Base-by-base conservation (phyloP, 345 rosid species). In the Barbarea vulgaris region DNA sequence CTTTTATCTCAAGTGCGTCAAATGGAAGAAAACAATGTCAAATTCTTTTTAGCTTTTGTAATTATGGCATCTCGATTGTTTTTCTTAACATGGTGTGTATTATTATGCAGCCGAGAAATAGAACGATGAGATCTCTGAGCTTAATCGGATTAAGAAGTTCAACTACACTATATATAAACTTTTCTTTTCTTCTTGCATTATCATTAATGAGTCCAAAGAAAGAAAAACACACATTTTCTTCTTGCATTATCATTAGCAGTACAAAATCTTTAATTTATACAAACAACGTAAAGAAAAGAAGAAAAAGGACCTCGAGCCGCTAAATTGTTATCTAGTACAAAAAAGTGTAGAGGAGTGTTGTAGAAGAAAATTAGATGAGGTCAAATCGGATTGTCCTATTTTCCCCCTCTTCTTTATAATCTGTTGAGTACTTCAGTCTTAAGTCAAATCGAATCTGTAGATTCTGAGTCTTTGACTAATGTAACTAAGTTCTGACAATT, bases 391-490 rank as follows among this genome's bases (percentile, higher is more conserved):
- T 51, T 1, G 24, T 50, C 46, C 15, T 10, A 39, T 0, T 31
- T 25, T 25, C 3, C 2, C 3, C 28, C 28, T 6, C 1, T 57
- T 9, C 7, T 6, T 42, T 28, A 0, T 17, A 19, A 21, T 30
- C 56, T 21, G 39, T 15, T 7, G 61, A n/a, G 39, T 55, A 30
- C 21, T 30, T 28, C 15, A 44, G 57, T 31, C 39, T 42, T 12
- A 54, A 33, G 57, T 73, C 77, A 64, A 44, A 54, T 73, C 64
- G 28, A 73, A 65, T 44, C 64, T 6, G 37, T 15, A 64, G 46
- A 53, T 53, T 41, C 3, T 5, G 48, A 15, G 48, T 15, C 48
- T 14, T 56, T 63, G 70, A 64, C 47, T 28, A 12, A 6, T 42
- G 47, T 53, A 25, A 51, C 53, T 41, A 50, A 39, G 25, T 54